phyloP scores from a whole-genome alignment of 1,284 basidiomycete genomes.

The Singerocomus rubriflavus region DNA sequence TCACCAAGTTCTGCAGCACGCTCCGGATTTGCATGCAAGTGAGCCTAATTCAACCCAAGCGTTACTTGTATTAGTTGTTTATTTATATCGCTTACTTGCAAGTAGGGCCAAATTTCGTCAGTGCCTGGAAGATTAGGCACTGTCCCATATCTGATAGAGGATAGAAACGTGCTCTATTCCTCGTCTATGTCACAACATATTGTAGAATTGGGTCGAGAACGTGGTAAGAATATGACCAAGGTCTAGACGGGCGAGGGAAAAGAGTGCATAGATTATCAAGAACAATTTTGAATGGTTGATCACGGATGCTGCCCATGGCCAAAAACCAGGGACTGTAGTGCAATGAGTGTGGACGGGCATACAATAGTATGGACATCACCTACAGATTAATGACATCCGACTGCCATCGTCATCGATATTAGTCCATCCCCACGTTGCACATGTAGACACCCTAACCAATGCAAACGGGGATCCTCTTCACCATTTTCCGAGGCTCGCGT shows the following conservation, averaged over 20 bases:
- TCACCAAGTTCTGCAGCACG: slow-evolving; percentile 10
- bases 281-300: slow-evolving; percentile 6
- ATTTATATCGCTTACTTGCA: slow-evolving; percentile 3
- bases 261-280: slow-evolving; percentile 13
- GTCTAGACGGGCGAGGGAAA: slow-evolving; percentile 6
- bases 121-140: slow-evolving; percentile 13
- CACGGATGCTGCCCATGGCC: slow-evolving; percentile 7
- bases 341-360: background rate
- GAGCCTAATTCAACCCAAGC: background rate
- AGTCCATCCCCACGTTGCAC: background rate
- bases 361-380: background rate
- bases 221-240: slow-evolving; percentile 1
- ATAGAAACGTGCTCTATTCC: slow-evolving; percentile 10
- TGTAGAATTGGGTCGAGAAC: slow-evolving; percentile 5
- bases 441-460: background rate
- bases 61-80: background rate
- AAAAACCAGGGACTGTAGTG: background rate
- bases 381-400: background rate
- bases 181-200: slow-evolving; percentile 13
- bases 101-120: slow-evolving; percentile 1
- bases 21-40: slow-evolving; percentile 3
- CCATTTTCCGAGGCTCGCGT: background rate
- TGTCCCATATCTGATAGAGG: slow-evolving; percentile 7
- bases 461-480: background rate
- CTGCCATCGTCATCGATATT: background rate